A percentile compares a stretch with the other conserved stretches of the same genome.
These are phyloP conservation scores for Grigorovia yakushimaensis DNA, from an alignment of 805 yeast species.

Conservation along the genomic window DNA sequence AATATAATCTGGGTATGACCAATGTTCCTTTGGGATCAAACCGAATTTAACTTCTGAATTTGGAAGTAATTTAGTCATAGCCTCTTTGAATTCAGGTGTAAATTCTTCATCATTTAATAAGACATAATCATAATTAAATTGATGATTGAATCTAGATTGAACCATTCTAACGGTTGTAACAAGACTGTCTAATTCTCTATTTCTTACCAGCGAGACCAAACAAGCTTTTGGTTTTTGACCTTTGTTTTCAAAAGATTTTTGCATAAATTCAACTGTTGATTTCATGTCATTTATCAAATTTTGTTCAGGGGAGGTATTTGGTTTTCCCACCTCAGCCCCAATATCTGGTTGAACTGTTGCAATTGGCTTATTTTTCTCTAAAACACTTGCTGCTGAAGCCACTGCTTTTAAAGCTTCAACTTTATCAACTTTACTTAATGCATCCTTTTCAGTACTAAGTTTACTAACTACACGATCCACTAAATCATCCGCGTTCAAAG, in stretches of 20 bases:
- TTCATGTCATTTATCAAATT: background rate
- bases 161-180: conserved; percentile 48
- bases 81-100: conserved; percentile 39
- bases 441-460: background rate
- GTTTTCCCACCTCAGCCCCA: too few relatives aligned
- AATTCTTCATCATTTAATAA: conserved; percentile 64
- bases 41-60: conserved; percentile 58
- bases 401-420: conserved; percentile 2
- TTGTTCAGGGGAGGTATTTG: too few relatives aligned
- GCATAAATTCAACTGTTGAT: conserved; percentile 3
- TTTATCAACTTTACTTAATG: conserved; percentile 3
- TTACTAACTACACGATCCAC: background rate
- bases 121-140: conserved; percentile 64
- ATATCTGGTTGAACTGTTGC: background rate
- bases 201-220: conserved; percentile 58
- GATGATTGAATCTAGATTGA: conserved; percentile 53
- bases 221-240: conserved; percentile 40
- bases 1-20: conserved; percentile 62
- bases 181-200: conserved; percentile 48
- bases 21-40: conserved; percentile 45
- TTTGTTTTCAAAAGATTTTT: conserved; percentile 11
- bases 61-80: conserved; percentile 37
- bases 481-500: conserved; percentile 4
- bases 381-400: background rate
- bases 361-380: background rate